Conservation (phyloP, 495 filamentous ascomycete genomes). For the Hypoxylon rickii region DNA sequence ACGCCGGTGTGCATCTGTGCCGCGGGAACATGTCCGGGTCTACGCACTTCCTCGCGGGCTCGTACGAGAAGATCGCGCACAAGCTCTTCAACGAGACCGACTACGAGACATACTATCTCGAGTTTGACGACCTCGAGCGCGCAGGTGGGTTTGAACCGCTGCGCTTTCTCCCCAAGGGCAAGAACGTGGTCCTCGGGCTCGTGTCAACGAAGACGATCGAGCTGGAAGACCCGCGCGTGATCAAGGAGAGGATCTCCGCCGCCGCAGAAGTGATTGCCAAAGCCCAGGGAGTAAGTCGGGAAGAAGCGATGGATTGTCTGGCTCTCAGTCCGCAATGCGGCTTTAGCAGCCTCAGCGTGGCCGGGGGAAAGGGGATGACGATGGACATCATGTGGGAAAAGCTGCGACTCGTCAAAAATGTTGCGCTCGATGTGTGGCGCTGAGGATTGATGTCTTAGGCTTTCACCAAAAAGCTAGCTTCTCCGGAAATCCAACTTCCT, state of each 20-base stretch:
- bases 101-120: conserved; percentile 80
- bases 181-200: conserved; percentile 78
- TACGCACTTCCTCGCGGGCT: conserved; percentile 76
- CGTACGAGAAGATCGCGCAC: conserved; percentile 77
- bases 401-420: conserved; percentile 64
- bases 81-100: conserved; percentile 78
- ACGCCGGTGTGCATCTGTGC: conserved; percentile 77
- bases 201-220: conserved; percentile 73
- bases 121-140: conserved; percentile 77
- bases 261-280: conserved; percentile 71
- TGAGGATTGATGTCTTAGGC: neutral
- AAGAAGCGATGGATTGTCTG: conserved; percentile 68
- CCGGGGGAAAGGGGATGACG: conserved; percentile 66
- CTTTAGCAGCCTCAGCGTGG: conserved; percentile 71
- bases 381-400: conserved; percentile 71
- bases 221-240: conserved; percentile 70
- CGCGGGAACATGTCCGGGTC: conserved; percentile 78
- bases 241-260: conserved; percentile 66
- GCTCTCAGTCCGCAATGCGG: conserved; percentile 79
- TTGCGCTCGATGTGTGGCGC: conserved; percentile 69
- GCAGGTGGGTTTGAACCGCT: conserved; percentile 81
- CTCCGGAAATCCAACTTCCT: neutral
- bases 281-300: conserved; percentile 62
- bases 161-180: conserved; percentile 68
- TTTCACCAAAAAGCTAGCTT: neutral